A percentile compares a stretch with the other conserved stretches of the same genome.
Conservation (phyloP, 441 rosid species). For the Dalechampia spathulata region DNA sequence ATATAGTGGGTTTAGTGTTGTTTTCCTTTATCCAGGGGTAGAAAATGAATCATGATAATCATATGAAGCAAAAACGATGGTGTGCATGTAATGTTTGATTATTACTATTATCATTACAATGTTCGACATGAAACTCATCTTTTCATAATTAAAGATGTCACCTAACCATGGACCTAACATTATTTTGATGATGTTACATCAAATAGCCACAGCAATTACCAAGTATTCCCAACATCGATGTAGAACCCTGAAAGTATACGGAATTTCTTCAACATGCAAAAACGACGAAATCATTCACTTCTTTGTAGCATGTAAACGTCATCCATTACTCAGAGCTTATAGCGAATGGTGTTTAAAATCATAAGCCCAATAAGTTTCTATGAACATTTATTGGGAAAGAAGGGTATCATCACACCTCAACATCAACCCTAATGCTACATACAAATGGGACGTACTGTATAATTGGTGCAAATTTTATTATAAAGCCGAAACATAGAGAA, state of each 20-base stretch:
- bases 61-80: neutral
- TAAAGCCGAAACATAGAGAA: conserved; percentile 10
- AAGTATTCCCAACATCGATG: neutral
- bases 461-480: conserved; percentile 22
- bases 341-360: neutral
- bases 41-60: conserved; percentile 21
- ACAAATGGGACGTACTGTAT: conserved; percentile 21
- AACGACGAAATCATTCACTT: neutral
- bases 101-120: neutral
- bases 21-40: conserved; percentile 1
- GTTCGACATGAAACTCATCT: neutral
- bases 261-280: neutral
- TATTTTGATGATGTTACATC: neutral
- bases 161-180: neutral
- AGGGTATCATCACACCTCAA: conserved; percentile 5
- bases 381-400: conserved; percentile 12
- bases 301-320: neutral
- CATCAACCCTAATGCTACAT: conserved; percentile 12
- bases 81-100: neutral
- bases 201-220: neutral
- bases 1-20: neutral
- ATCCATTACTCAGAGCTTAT: neutral
- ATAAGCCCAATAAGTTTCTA: conserved; percentile 2
- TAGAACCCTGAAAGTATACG: neutral
- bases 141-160: neutral